Evolutionary conservation across 352 stramenopile genomes (phyloP), one percentile per base, ranked within the genome.

Genomic region (Phytophthora hibernalis): DNA sequence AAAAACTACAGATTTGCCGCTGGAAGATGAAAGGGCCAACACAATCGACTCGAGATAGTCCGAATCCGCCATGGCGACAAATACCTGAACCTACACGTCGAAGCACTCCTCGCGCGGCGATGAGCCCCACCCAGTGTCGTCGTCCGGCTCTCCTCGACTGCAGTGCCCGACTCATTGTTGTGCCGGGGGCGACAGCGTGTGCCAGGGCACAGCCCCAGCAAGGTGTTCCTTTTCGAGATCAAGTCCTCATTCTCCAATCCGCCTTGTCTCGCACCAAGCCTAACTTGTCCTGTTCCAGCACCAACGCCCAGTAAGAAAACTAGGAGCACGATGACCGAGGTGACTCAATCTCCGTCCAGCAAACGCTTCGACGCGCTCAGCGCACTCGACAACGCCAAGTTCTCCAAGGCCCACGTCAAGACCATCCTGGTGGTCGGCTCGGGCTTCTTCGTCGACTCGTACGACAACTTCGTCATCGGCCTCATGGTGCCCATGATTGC

Each of bases 401-500:
- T 85, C 63, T 80, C 68, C 63, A 72, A 72, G 47, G 74, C 74
- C 13, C 74, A 85, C 53, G 50, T 85, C 55, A 80, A 76, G 40
- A 73, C 76, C 48, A 81, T 81, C 56, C 65, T 81, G 20, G 77
- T 82, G 18, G 77, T 71, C 35, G 74, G 74, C 42, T 85, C 76
- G 33, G 76, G 76, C 16, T 85, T 85, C 71, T 81, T 85, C 30
- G 70, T 85, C 54, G 77, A 85, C 64, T 85, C 74, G 59, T 85
- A 82, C 63, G 77, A 85, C 60, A 85, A 85, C 65, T 85, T 85
- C 47, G 74, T 82, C 38, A 85, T 85, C 61, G 73, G 65, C 28
- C 63, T 81, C 51, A 78, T 81, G 57, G 71, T 79, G 54, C 72
- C 72, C 35, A 81, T 78, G 77, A 82, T 82, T 65, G 71, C 77